phyloP scores from a whole-genome alignment of 164 flowering plant species.

The Magnolia kwangsiensis region DNA sequence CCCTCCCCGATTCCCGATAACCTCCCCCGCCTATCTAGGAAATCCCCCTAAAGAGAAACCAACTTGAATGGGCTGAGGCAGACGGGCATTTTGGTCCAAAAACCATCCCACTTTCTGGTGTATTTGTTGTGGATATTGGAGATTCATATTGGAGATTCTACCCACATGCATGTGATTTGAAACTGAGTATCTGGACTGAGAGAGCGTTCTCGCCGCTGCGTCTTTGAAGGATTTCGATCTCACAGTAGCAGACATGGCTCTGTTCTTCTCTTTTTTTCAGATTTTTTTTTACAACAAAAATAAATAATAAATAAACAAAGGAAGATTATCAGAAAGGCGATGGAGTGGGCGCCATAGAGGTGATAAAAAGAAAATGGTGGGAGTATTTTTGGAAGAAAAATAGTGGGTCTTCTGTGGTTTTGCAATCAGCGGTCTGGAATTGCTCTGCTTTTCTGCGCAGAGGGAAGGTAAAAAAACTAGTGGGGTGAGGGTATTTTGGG shows the following conservation, averaged over 20 bases:
- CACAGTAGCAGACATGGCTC: slow-evolving; percentile 57
- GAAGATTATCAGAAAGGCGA: background rate
- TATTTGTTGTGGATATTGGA: slow-evolving; percentile 25
- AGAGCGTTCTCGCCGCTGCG: slow-evolving; percentile 30
- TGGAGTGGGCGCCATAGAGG: background rate
- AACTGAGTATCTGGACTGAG: slow-evolving; percentile 48
- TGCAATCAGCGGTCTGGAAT: background rate
- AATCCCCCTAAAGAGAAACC: slow-evolving; percentile 45
- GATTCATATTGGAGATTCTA: slow-evolving; percentile 30
- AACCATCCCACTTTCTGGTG: slow-evolving; percentile 36
- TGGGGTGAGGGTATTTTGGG: background rate
- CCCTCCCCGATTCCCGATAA: background rate
- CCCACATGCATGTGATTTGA: slow-evolving; percentile 48
- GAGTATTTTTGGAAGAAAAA: slow-evolving; percentile 7
- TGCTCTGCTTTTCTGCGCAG: background rate
- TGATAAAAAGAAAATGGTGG: slow-evolving; percentile 11
- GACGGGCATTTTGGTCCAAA: slow-evolving; percentile 30
- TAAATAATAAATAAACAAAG: no score
- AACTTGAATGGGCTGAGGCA: slow-evolving; percentile 51
- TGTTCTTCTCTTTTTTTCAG: background rate
- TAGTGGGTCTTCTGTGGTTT: slow-evolving; percentile 9
- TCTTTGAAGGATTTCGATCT: slow-evolving; percentile 51
- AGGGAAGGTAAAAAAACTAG: background rate
- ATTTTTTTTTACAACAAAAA: no score
- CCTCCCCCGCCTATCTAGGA: slow-evolving; percentile 28